These are phyloP conservation scores for Bocquillonia castaneifolia DNA, from an alignment of 441 rosid genomes.

Conservation along the genomic window DNA sequence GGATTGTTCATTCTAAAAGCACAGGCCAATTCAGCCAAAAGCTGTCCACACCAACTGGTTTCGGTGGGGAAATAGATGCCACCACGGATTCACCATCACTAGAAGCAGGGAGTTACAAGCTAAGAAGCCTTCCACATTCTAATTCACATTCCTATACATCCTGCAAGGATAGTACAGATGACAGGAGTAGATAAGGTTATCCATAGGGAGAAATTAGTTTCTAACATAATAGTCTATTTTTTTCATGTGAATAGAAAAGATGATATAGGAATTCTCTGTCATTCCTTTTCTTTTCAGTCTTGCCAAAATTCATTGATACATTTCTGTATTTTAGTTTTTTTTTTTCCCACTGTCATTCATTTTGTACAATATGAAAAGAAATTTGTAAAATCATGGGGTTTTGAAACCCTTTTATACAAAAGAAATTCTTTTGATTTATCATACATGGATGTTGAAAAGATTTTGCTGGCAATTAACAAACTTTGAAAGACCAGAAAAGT, in stretches of 20 bases:
- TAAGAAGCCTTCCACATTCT: conserved; percentile 25
- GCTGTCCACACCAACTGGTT: conserved; percentile 13
- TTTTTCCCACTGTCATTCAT: too few relatives aligned
- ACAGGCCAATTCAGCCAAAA: conserved; percentile 22
- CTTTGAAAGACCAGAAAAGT: too few relatives aligned
- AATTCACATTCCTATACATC: too few relatives aligned
- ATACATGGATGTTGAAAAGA: too few relatives aligned
- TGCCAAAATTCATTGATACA: too few relatives aligned
- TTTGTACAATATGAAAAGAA: too few relatives aligned
- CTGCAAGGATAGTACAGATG: conserved; percentile 27
- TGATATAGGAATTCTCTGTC: conserved; percentile 15
- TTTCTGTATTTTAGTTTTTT: too few relatives aligned
- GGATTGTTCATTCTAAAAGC: conserved; percentile 33
- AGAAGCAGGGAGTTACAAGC: conserved; percentile 14
- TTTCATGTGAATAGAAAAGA: conserved; percentile 56
- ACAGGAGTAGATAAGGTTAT: conserved; percentile 23
- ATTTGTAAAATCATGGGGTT: too few relatives aligned
- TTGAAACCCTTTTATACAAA: too few relatives aligned
- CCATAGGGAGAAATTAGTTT: conserved; percentile 12
- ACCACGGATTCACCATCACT: conserved; percentile 9
- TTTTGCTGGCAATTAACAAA: too few relatives aligned
- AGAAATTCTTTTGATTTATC: too few relatives aligned
- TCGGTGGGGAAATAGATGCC: conserved; percentile 22
- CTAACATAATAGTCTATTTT: conserved; percentile 33
- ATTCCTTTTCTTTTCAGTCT: too few relatives aligned